A percentile compares a stretch with the other conserved stretches of the same genome.
phyloP scores from a whole-genome alignment of 805 yeast species.

The Wickerhamomyces ciferrii region DNA sequence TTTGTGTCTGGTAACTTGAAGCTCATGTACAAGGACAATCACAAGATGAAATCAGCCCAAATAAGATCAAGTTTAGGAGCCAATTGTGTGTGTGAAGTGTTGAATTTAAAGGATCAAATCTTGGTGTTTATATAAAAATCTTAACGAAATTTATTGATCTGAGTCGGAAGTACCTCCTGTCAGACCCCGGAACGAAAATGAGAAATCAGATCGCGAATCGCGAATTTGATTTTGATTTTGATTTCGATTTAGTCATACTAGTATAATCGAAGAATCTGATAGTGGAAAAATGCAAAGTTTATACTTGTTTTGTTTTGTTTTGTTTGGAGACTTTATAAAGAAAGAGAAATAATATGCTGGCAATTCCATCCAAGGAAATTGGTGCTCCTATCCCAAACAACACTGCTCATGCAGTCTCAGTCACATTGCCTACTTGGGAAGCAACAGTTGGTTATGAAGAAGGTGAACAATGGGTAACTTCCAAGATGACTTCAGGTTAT shows the following conservation, averaged over 20 bases:
- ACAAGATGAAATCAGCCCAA: too few species aligned
- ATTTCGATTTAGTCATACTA: background rate
- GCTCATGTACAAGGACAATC: too few species aligned
- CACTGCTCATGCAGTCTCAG: conserved; percentile 91
- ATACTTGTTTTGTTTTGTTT: too few species aligned
- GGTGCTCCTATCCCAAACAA: conserved; percentile 89
- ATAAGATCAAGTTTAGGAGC: too few species aligned
- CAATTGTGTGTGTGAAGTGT: too few species aligned
- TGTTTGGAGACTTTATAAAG: background rate
- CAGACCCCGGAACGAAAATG: too few species aligned
- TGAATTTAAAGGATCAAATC: too few species aligned
- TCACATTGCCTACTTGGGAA: conserved; percentile 92
- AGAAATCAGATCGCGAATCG: background rate
- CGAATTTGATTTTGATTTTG: background rate
- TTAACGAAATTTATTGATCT: too few species aligned
- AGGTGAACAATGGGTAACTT: conserved; percentile 76
- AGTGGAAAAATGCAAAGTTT: too few species aligned
- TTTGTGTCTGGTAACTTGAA: background rate
- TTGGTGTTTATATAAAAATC: too few species aligned
- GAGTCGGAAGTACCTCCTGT: too few species aligned
- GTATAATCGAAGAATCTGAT: background rate
- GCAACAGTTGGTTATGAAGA: conserved; percentile 91
- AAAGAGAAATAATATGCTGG: background rate
- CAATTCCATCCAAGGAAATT: conserved; percentile 29
- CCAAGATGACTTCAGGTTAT: conserved; percentile 79